Percentiles rank a stretch among this genome's conserved stretches.
Conservation (phyloP, 257 asterid genomes). For the Primulina tabacum region DNA sequence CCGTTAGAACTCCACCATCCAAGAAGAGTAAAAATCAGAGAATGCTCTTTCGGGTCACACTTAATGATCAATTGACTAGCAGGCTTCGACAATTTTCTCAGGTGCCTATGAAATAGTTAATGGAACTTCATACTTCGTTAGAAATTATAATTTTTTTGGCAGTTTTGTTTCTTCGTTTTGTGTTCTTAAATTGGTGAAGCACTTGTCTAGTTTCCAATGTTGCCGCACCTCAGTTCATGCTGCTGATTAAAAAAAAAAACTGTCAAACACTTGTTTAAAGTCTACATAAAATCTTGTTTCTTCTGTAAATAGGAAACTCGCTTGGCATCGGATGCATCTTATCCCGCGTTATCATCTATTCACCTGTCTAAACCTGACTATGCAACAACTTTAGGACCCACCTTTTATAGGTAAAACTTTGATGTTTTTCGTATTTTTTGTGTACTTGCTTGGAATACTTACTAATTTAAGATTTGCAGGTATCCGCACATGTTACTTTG, state of each 20-base stretch:
- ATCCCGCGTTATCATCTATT: constrained; percentile 27
- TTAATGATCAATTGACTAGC: constrained; percentile 27
- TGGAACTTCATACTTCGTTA: not conserved
- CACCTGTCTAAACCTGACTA: constrained; percentile 31
- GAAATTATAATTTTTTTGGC: not conserved
- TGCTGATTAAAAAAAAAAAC: not conserved
- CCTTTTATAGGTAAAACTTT: not conserved
- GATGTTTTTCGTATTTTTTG: not conserved
- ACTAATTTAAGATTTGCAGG: not conserved
- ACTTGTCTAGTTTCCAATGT: not conserved
- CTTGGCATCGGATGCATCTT: constrained; percentile 30
- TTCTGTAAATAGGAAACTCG: constrained; percentile 39
- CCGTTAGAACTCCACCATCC: constrained; percentile 35
- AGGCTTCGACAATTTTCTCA: constrained; percentile 34
- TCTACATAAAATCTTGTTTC: constrained; percentile 17
- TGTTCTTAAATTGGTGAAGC: constrained; percentile 16
- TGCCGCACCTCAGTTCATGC: not conserved
- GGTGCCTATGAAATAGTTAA: constrained; percentile 31
- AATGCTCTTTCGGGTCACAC: constrained; percentile 27
- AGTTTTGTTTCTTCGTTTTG: not conserved
- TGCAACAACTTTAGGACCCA: constrained; percentile 19
- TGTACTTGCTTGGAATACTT: constrained; percentile 12
- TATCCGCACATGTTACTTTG: not conserved
- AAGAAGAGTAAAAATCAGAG: constrained; percentile 41
- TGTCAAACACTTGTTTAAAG: not conserved